Evolutionary conservation across 306 rosid genomes (phyloP).

Genomic region (Trichosanthes truncata): DNA sequence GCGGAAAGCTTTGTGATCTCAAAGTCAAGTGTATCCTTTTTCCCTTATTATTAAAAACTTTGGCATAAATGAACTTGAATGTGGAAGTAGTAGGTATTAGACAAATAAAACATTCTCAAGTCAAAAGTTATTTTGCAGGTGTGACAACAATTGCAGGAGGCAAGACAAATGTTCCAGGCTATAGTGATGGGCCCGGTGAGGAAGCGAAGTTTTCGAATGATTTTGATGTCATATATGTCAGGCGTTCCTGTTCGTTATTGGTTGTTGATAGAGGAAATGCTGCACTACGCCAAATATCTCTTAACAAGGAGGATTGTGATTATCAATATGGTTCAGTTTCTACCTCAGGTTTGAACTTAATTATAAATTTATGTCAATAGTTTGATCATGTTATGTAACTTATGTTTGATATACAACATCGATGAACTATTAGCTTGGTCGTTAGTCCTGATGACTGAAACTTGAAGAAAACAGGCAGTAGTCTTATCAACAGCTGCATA

Average conservation of each 20-base stretch:
- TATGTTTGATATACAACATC: background rate
- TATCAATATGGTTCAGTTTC: slow-evolving; percentile 66
- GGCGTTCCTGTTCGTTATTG: slow-evolving; percentile 82
- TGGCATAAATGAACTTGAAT: background rate
- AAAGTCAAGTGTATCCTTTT: background rate
- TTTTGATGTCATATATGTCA: slow-evolving; percentile 77
- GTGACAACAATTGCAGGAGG: slow-evolving; percentile 99
- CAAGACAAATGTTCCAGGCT: slow-evolving; percentile 83
- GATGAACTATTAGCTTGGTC: background rate
- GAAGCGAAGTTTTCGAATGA: slow-evolving; percentile 96
- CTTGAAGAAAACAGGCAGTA: background rate
- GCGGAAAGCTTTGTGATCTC: background rate
- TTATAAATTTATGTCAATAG: background rate
- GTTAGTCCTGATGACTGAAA: background rate
- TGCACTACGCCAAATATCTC: slow-evolving; percentile 87
- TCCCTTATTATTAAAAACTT: background rate
- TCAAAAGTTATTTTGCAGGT: slow-evolving; percentile 35
- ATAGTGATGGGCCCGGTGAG: slow-evolving; percentile 95
- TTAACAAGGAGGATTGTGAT: slow-evolving; percentile 81
- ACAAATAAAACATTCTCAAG: slow-evolving; percentile 10
- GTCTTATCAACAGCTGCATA: background rate
- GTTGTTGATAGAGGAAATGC: slow-evolving; percentile 97
- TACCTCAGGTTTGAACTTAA: slow-evolving; percentile 52
- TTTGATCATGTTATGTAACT: background rate
- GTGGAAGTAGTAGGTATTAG: background rate